Evolutionary conservation across 2,329 filamentous ascomycete genomes (phyloP).

Genomic region (Phaeosphaeriaceae sp.): DNA sequence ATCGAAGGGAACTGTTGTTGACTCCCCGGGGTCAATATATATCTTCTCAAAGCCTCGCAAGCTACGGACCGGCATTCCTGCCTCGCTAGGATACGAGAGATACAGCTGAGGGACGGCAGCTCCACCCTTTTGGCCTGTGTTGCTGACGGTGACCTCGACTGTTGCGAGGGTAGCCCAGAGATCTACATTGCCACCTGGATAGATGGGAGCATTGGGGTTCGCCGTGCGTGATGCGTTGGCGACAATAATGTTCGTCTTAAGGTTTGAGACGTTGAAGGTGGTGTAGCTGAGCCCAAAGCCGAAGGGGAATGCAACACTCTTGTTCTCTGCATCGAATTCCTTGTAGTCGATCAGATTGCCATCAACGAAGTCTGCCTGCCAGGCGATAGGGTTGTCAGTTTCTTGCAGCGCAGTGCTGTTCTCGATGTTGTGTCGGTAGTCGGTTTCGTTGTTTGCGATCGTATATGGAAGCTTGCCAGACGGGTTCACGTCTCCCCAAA

Average conservation of each 20-base stretch:
- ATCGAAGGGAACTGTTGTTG: constrained; percentile 53
- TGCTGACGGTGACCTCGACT: constrained; percentile 58
- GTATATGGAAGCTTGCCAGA: constrained; percentile 87
- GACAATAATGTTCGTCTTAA: constrained; percentile 18
- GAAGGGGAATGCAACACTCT: constrained; percentile 43
- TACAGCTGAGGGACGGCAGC: constrained; percentile 65
- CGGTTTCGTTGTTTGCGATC: constrained; percentile 73
- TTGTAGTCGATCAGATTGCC: constrained; percentile 64
- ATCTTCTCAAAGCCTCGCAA: constrained; percentile 60
- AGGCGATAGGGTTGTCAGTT: constrained; percentile 47
- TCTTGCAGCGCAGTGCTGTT: constrained; percentile 45
- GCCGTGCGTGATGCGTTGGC: constrained; percentile 25
- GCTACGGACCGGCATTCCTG: constrained; percentile 48
- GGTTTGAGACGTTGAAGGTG: constrained; percentile 39
- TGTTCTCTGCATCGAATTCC: constrained; percentile 55
- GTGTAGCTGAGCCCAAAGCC: constrained; percentile 51
- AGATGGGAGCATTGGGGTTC: constrained; percentile 20
- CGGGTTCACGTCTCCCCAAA: constrained; percentile 79
- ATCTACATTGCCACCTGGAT: constrained; percentile 62
- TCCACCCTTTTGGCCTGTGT: constrained; percentile 59
- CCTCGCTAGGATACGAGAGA: constrained; percentile 53
- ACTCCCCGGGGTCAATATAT: constrained; percentile 52
- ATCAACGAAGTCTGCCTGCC: constrained; percentile 61
- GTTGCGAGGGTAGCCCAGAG: constrained; percentile 63
- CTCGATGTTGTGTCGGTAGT: constrained; percentile 62